Percentiles rank a stretch among this genome's conserved stretches.
phyloP scores from a whole-genome alignment of 1,284 basidiomycete genomes.

The Sanghuangporus weigelae region DNA sequence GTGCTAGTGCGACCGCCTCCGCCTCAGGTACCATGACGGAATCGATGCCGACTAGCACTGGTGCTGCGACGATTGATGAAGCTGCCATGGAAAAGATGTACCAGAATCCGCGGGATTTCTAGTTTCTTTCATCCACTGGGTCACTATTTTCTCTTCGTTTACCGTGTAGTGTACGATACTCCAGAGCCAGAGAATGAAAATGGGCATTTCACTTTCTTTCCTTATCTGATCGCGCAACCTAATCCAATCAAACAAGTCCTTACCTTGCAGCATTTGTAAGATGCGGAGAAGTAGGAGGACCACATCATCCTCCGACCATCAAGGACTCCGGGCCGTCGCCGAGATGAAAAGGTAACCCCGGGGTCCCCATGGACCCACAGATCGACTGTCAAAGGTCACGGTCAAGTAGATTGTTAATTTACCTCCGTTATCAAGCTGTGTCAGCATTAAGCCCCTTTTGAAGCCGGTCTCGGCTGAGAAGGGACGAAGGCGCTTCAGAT shows the following conservation, averaged over 20 bases:
- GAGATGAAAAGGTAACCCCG: neutral
- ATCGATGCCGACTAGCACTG: neutral
- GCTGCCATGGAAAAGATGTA: slow-evolving; percentile 17
- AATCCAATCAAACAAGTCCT: too few relatives aligned
- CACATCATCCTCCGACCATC: slow-evolving; percentile 15
- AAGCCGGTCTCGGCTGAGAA: too few relatives aligned
- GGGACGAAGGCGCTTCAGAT: too few relatives aligned
- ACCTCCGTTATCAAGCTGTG: neutral
- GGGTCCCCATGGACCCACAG: neutral
- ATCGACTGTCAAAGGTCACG: neutral
- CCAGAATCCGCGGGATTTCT: neutral
- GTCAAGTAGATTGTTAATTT: neutral
- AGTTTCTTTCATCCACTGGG: neutral
- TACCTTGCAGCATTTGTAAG: too few relatives aligned
- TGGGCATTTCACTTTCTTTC: too few relatives aligned
- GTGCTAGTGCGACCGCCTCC: slow-evolving; percentile 11
- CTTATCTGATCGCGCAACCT: too few relatives aligned
- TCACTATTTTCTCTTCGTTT: too few relatives aligned
- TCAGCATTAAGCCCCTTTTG: neutral
- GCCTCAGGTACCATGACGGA: slow-evolving; percentile 15
- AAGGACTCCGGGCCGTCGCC: slow-evolving; percentile 2
- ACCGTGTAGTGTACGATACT: too few relatives aligned
- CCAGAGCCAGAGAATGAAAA: too few relatives aligned
- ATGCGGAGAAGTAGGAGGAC: slow-evolving; percentile 1
- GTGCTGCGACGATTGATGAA: slow-evolving; percentile 4